Conservation (phyloP, 2,329 filamentous ascomycete genomes). For the Fusarium musae region DNA sequence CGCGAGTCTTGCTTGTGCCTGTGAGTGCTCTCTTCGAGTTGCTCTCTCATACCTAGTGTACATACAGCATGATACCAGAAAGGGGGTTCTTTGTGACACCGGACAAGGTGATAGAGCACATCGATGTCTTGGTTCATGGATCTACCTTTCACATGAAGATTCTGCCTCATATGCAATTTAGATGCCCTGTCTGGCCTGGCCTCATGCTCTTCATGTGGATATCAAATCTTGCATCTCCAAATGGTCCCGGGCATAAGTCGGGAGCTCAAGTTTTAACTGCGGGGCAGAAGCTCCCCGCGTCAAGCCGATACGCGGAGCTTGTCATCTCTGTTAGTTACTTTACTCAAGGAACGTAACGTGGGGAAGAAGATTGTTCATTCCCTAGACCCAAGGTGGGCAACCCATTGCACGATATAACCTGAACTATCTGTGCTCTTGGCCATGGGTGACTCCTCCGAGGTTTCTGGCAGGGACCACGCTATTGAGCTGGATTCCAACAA, state of each 20-base stretch:
- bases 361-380: background rate
- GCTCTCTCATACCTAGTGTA: background rate
- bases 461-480: slow-evolving; percentile 28
- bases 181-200: background rate
- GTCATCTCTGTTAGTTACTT: background rate
- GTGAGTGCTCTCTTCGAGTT: background rate
- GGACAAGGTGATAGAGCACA: background rate
- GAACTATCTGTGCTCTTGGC: slow-evolving; percentile 2
- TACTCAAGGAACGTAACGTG: slow-evolving; percentile 1
- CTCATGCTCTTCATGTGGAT: slow-evolving; percentile 14
- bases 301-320: slow-evolving; percentile 33
- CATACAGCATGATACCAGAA: background rate
- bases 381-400: background rate
- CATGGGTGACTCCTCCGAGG: slow-evolving; percentile 32
- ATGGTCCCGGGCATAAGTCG: slow-evolving; percentile 24
- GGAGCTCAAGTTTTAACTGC: slow-evolving; percentile 23
- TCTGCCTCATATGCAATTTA: background rate
- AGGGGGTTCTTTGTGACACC: background rate
- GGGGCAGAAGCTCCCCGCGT: slow-evolving; percentile 35
- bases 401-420: slow-evolving; percentile 10
- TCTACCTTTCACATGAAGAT: background rate
- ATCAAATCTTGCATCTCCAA: slow-evolving; percentile 20
- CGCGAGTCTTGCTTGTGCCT: background rate
- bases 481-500: slow-evolving; percentile 64
- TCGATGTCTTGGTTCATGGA: background rate